A percentile compares a stretch with the other conserved stretches of the same genome.
These are phyloP conservation scores for Smittium mucronatum DNA, from an alignment of 371 early-diverging fungal genomes.

Conservation along the genomic window DNA sequence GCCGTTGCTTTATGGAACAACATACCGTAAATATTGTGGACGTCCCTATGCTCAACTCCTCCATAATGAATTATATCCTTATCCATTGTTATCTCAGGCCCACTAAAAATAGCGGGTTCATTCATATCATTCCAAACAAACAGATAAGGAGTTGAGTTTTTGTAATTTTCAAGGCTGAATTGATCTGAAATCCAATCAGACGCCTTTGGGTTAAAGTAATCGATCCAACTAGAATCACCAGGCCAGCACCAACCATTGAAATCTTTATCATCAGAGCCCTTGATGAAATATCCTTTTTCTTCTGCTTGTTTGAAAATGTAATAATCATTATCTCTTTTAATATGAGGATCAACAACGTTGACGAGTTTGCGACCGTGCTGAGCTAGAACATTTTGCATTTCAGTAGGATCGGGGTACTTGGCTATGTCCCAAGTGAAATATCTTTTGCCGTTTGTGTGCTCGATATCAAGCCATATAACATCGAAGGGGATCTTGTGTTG, in stretches of 20 bases:
- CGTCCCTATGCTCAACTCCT: constrained; percentile 39
- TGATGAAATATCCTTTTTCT: constrained; percentile 60
- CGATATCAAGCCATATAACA: constrained; percentile 61
- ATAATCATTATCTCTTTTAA: constrained; percentile 72
- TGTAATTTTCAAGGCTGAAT: constrained; percentile 39
- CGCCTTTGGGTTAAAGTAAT: constrained; percentile 49
- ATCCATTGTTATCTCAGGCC: constrained; percentile 36
- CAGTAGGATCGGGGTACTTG: constrained; percentile 63
- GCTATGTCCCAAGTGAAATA: constrained; percentile 33
- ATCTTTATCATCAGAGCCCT: constrained; percentile 51
- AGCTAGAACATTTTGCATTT: constrained; percentile 67
- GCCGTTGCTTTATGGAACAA: constrained; percentile 43
- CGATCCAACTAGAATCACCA: constrained; percentile 50
- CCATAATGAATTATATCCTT: constrained; percentile 31
- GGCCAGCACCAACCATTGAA: constrained; percentile 61
- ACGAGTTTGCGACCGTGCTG: constrained; percentile 65
- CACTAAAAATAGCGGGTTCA: constrained; percentile 49
- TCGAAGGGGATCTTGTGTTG: constrained; percentile 49
- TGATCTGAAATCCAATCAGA: constrained; percentile 59
- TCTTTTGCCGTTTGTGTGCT: constrained; percentile 41
- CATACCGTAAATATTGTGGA: constrained; percentile 49
- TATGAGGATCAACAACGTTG: constrained; percentile 92
- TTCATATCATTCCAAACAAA: constrained; percentile 65
- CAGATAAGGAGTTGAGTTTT: constrained; percentile 33
- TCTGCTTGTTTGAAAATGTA: constrained; percentile 63